Evolutionary conservation across 768 basidiomycete species (phyloP), one percentile per base, ranked within the genome.

Genomic region (Lactifluus echinatus): DNA sequence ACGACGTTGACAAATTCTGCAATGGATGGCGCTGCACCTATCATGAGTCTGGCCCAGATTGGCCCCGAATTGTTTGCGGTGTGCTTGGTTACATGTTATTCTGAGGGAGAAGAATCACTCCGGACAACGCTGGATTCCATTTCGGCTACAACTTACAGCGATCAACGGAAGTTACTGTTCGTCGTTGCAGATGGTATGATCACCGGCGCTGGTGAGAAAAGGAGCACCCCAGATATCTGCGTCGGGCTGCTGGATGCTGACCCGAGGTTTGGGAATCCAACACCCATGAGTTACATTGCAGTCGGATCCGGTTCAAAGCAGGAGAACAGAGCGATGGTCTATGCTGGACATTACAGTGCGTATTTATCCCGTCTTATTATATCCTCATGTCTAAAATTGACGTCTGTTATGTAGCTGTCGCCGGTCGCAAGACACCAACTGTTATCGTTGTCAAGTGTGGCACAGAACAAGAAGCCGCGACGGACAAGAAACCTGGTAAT

Each of bases 261-360:
- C 70, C 87, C 90, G 24, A 79, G 96, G 14, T 99, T 98, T 66
- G 96, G 95, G 24, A 93, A 96, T 65, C 96, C 96, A 2, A 82
- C 83, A 44, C 92, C 95, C 4, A 95, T 98, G 94, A 84, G 79
- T 60, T 99, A 97, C 67, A 72, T 79, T 55, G 89, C 96, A 2
- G 92, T 99, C 28, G 96, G 93, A 2, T 81, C 86, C 8, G 95
- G 96, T 2, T 73, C 82, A 19, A 97, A 98, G 75, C 79, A 78
- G 52, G 85, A 93, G 68, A 99, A 99, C 65, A 80, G 93, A 53
- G 95, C 95, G 7, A 90, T 96, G 90, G 89, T 98, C 19, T 98
- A 99, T 75, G 96, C 96, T 50, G 96, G 96, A n/a, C 95, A 99
- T 75, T 97, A 98, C 72, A 89, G 93, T 94, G 70, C 68, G 92